Percentiles rank a stretch among this genome's conserved stretches.
phyloP scores from a whole-genome alignment of 129 eudicot genomes.

The Pulicaria dysenterica region DNA sequence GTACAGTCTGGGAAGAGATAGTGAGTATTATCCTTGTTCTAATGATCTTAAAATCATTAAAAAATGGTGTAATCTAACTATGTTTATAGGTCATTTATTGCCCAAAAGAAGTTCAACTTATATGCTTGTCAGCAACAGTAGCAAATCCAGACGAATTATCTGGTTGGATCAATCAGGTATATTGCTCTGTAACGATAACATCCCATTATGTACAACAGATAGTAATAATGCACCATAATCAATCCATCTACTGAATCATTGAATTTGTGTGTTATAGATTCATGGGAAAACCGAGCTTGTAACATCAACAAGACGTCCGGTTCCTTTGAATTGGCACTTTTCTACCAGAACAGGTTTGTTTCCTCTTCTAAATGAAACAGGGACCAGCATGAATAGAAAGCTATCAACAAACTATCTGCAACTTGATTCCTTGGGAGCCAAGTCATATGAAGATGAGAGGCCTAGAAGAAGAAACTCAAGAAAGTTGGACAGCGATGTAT shows the following conservation, averaged over 20 bases:
- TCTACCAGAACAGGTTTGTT: conserved; percentile 81
- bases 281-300: conserved; percentile 96
- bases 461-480: conserved; percentile 72
- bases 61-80: conserved; percentile 20
- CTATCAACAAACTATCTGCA: conserved; percentile 74
- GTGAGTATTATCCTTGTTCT: conserved; percentile 46
- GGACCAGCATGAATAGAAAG: conserved; percentile 91
- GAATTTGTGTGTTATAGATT: conserved; percentile 52
- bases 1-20: conserved; percentile 99
- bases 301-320: conserved; percentile 90
- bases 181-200: conserved; percentile 7
- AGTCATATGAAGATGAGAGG: conserved; percentile 60
- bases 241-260: not conserved
- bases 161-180: conserved; percentile 99
- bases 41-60: conserved; percentile 13
- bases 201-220: not conserved
- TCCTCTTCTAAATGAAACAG: conserved; percentile 91
- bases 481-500: conserved; percentile 52
- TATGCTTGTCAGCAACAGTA: conserved; percentile 96
- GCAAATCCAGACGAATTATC: conserved; percentile 98
- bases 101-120: conserved; percentile 98
- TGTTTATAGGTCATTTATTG: conserved; percentile 79
- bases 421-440: conserved; percentile 53
- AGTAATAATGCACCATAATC: not conserved
- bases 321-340: conserved; percentile 93